Percentiles rank a stretch among this genome's conserved stretches.
Conservation (phyloP, 768 basidiomycete species). For the Atractiella rhizophila region DNA sequence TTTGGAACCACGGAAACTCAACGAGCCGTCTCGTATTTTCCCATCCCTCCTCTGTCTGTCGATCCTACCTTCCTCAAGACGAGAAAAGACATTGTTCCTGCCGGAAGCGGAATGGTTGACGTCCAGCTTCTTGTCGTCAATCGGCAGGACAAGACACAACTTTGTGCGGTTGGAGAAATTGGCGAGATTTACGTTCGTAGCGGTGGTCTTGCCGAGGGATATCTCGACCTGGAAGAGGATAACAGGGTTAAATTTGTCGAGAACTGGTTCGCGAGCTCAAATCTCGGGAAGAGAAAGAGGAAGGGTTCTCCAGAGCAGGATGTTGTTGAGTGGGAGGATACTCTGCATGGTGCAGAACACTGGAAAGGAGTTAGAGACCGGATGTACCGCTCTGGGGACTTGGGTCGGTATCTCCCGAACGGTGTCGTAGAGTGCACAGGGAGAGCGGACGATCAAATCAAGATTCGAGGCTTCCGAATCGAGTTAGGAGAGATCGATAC, state of each 20-base stretch:
- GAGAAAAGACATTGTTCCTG: slow-evolving; percentile 94
- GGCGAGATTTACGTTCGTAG: slow-evolving; percentile 97
- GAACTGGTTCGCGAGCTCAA: slow-evolving; percentile 90
- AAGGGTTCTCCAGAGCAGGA: slow-evolving; percentile 15
- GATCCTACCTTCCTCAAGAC: slow-evolving; percentile 76
- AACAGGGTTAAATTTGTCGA: slow-evolving; percentile 71
- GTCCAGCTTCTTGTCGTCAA: slow-evolving; percentile 94
- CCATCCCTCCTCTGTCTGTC: slow-evolving; percentile 54
- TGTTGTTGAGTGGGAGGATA: slow-evolving; percentile 37
- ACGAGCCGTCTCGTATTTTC: slow-evolving; percentile 90
- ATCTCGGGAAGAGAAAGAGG: slow-evolving; percentile 22
- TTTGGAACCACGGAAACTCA: slow-evolving; percentile 99
- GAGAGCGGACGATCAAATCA: slow-evolving; percentile 93
- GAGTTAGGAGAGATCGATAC: slow-evolving; percentile 96
- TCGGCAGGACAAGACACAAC: slow-evolving; percentile 51
- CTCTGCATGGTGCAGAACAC: slow-evolving; percentile 48
- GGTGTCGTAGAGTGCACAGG: slow-evolving; percentile 92
- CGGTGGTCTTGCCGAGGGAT: slow-evolving; percentile 84
- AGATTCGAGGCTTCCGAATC: slow-evolving; percentile 96
- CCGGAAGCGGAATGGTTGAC: slow-evolving; percentile 89
- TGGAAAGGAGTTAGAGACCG: slow-evolving; percentile 93
- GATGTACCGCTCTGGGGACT: slow-evolving; percentile 93
- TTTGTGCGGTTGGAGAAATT: slow-evolving; percentile 83
- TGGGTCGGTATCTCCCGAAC: slow-evolving; percentile 75
- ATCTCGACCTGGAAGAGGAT: slow-evolving; percentile 47